These are phyloP conservation scores for Backusella morwellensis DNA, from an alignment of 192 early-diverging fungal genomes.

Conservation along the genomic window DNA sequence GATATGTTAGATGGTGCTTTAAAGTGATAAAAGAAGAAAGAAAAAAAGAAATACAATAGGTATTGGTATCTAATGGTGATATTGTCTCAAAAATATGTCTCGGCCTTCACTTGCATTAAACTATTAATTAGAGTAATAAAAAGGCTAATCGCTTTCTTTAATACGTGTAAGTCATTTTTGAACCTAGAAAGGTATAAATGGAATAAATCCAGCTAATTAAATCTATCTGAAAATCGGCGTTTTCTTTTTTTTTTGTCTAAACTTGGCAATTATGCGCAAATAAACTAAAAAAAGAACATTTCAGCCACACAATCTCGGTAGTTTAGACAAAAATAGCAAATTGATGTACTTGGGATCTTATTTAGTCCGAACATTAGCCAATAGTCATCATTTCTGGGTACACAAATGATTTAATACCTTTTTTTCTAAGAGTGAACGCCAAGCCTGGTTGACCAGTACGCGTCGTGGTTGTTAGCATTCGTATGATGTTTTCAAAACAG, in stretches of 20 bases:
- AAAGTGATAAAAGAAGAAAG: background rate
- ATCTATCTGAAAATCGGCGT: background rate
- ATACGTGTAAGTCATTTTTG: background rate
- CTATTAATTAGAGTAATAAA: background rate
- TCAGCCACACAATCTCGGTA: background rate
- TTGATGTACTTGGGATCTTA: background rate
- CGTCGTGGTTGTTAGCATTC: background rate
- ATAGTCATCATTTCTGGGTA: background rate
- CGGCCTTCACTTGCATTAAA: background rate
- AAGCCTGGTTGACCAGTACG: slow-evolving; percentile 2
- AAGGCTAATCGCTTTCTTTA: background rate
- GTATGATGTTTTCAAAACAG: background rate
- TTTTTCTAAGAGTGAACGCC: background rate
- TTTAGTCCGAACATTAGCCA: background rate
- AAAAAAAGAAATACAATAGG: background rate
- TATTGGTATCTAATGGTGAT: background rate
- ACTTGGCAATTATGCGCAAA: background rate
- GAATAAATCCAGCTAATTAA: background rate
- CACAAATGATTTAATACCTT: background rate
- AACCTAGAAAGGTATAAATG: slow-evolving; percentile 1
- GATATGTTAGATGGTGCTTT: too few relatives aligned
- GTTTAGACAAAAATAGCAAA: slow-evolving; percentile 2
- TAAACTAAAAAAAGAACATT: slow-evolving; percentile 2
- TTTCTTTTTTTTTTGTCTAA: background rate
- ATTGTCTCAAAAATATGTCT: background rate